A percentile compares a stretch with the other conserved stretches of the same genome.
Conservation (phyloP, 257 asterid genomes). For the Hygrophila difformis region DNA sequence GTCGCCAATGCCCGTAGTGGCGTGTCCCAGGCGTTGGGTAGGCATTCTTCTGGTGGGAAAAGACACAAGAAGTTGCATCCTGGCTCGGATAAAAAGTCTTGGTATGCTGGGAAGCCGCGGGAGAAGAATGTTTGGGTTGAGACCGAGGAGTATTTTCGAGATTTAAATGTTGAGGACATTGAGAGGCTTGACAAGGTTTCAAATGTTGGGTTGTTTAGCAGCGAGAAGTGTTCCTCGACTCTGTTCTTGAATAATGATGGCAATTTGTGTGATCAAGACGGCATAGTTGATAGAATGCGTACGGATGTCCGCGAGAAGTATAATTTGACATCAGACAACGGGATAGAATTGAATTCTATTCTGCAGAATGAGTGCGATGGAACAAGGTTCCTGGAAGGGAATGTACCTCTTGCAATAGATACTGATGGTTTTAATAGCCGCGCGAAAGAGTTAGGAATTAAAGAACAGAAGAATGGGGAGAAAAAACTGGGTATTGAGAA, state of each 20-base stretch:
- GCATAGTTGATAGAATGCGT: conserved; percentile 21
- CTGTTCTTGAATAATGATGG: conserved; percentile 33
- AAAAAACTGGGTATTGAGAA: conserved; percentile 21
- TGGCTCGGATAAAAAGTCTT: conserved; percentile 50
- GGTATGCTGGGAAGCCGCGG: conserved; percentile 32
- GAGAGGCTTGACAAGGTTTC: conserved; percentile 45
- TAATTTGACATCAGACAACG: conserved; percentile 17
- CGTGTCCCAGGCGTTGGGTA: conserved; percentile 44
- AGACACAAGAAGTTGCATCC: conserved; percentile 70
- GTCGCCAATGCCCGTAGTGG: conserved; percentile 43
- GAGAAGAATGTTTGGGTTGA: conserved; percentile 60
- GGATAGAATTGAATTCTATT: conserved; percentile 18
- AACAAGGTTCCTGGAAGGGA: conserved; percentile 26
- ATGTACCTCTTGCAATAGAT: conserved; percentile 38
- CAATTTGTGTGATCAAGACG: conserved; percentile 15
- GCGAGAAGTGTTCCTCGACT: conserved; percentile 37
- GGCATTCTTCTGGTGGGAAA: conserved; percentile 65
- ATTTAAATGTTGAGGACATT: conserved; percentile 48
- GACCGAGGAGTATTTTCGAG: conserved; percentile 77
- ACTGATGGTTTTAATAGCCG: conserved; percentile 35
- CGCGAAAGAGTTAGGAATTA: conserved; percentile 13
- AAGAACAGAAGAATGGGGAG: conserved; percentile 24
- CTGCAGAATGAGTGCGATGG: conserved; percentile 20
- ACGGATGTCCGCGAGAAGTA: conserved; percentile 20
- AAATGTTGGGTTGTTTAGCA: conserved; percentile 21